phyloP scores from a whole-genome alignment of 164 flowering plant genomes.

The Nymphaea thermarum region DNA sequence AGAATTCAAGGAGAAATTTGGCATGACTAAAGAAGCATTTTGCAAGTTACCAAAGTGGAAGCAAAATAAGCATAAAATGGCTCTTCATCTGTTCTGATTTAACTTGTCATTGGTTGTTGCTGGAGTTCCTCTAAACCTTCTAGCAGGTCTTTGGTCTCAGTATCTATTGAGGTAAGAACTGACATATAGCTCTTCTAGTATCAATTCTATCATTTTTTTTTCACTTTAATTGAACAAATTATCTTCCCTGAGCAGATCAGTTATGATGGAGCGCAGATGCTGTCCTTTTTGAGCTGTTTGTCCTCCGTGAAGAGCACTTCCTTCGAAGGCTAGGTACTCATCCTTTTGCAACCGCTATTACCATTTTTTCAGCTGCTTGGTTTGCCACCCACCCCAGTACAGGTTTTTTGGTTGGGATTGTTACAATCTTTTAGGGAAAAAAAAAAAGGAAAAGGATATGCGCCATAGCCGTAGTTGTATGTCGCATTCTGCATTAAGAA shows the following conservation, averaged over 20 bases:
- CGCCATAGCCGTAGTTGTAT: too few relatives aligned
- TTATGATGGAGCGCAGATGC: neutral
- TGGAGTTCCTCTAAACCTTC: neutral
- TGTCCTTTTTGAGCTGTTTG: neutral
- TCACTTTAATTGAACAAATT: neutral
- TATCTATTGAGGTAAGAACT: neutral
- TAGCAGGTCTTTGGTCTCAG: neutral
- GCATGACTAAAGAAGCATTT: slow-evolving; percentile 78
- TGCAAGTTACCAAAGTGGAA: slow-evolving; percentile 95
- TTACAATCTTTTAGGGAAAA: too few relatives aligned
- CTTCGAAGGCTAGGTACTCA: neutral
- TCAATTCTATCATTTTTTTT: neutral
- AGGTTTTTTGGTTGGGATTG: too few relatives aligned
- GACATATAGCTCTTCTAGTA: neutral
- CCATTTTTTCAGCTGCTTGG: neutral
- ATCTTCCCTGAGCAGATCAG: neutral
- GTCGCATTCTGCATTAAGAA: too few relatives aligned
- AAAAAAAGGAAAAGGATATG: too few relatives aligned
- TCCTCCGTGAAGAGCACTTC: neutral
- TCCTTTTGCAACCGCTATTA: neutral
- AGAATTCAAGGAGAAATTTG: slow-evolving; percentile 87
- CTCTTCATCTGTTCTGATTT: slow-evolving; percentile 71
- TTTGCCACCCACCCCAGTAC: too few relatives aligned
- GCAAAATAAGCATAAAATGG: slow-evolving; percentile 94
- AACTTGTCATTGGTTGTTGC: neutral